Conservation (phyloP, 202 grass and related monocot genomes). For the Tripidium arundinaceum region DNA sequence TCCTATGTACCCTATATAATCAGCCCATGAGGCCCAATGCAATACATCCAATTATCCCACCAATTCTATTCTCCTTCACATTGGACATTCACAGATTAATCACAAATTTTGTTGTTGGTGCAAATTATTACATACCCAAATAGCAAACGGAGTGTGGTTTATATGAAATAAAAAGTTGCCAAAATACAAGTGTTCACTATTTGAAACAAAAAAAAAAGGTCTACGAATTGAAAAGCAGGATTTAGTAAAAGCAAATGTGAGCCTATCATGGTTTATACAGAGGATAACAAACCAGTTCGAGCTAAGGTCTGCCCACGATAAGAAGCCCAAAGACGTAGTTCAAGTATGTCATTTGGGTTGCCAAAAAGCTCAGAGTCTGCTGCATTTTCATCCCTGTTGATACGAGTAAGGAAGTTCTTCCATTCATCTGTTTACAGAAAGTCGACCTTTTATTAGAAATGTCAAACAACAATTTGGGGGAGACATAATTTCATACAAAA, state of each 20-base stretch:
- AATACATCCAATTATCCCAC: too few species aligned
- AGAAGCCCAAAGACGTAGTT: slow-evolving; percentile 88
- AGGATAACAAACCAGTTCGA: slow-evolving; percentile 63
- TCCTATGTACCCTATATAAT: too few species aligned
- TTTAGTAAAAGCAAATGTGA: neutral
- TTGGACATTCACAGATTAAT: neutral
- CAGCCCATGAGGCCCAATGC: too few species aligned
- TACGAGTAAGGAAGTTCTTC: slow-evolving; percentile 82
- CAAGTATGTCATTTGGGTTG: slow-evolving; percentile 55
- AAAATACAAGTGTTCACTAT: neutral
- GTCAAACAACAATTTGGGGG: neutral
- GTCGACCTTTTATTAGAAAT: slow-evolving; percentile 10
- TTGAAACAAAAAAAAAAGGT: neutral
- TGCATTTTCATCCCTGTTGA: slow-evolving; percentile 73
- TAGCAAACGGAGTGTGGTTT: neutral
- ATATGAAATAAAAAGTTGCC: neutral
- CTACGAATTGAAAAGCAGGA: neutral
- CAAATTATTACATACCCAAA: neutral
- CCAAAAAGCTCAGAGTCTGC: slow-evolving; percentile 70
- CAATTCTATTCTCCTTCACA: too few species aligned
- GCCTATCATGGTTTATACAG: neutral
- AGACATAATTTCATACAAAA: neutral
- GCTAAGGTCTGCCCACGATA: slow-evolving; percentile 91
- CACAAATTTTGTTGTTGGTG: neutral
- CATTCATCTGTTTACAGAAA: slow-evolving; percentile 74